phyloP scores from a whole-genome alignment of 176 grass and related monocot genomes.

The maize (Zea mays) region DNA sequence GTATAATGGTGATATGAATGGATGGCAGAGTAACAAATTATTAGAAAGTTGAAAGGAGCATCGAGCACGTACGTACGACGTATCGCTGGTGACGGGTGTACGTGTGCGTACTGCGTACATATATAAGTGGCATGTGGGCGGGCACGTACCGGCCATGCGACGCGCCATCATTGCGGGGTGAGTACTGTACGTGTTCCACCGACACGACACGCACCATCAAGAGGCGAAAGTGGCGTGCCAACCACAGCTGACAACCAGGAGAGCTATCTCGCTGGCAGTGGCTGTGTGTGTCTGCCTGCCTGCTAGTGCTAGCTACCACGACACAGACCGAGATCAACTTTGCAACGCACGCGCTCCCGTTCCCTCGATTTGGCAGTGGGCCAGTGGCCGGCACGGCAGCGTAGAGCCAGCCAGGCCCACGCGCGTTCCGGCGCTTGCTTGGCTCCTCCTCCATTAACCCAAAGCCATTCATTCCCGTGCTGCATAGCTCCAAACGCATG shows the following conservation, averaged over 20 bases:
- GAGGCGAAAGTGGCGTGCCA: slow-evolving; percentile 8
- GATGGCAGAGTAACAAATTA: too few species aligned
- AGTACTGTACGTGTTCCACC: background rate
- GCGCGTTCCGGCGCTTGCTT: background rate
- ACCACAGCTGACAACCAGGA: background rate
- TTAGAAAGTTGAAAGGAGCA: too few species aligned
- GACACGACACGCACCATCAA: background rate
- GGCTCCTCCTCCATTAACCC: background rate
- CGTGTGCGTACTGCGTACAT: background rate
- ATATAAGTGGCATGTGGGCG: background rate
- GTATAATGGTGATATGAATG: too few species aligned
- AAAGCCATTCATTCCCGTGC: slow-evolving; percentile 1
- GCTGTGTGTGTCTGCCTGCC: too few species aligned
- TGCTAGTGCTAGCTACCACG: too few species aligned
- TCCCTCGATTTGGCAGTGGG: background rate
- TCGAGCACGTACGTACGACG: too few species aligned
- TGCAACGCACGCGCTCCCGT: background rate
- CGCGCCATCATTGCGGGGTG: background rate
- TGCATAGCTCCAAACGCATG: slow-evolving; percentile 27
- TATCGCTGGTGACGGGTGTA: background rate
- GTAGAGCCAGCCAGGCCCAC: background rate
- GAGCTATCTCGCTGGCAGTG: too few species aligned
- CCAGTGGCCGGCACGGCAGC: background rate
- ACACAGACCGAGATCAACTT: background rate
- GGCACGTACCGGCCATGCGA: background rate